Evolutionary conservation across 306 rosid genomes (phyloP), one percentile per base, ranked within the genome.

Genomic region (Dicorynia guianensis): DNA sequence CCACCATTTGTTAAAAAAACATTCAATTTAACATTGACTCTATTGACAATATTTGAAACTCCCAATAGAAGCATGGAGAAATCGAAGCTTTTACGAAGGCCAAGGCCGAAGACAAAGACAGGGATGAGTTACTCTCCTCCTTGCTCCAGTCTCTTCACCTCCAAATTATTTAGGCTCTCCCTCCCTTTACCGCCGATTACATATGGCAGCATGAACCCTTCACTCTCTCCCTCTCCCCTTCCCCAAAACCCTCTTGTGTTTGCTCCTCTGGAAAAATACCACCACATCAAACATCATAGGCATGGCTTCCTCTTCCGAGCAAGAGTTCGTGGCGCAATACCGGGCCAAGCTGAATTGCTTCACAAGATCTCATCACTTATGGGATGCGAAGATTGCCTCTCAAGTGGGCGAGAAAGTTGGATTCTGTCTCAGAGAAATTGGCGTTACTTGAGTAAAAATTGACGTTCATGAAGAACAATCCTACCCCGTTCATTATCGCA

Each of bases 121-220:
- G n/a, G n/a, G n/a, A n/a, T n/a, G n/a, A n/a, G n/a, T n/a, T n/a
- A n/a, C 34, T 79, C 73, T 35, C 82, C 5, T 65, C 86, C 59
- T 76, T 85, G 1, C 90, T 94, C 72, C 97, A 91, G 30, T 82
- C 94, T 42, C 97, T 95, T 50, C 97, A 90, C 85, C 84, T 92
- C 67, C 80, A 83, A 86, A 95, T 95, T 80, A 78, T 90, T 58
- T 65, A 77, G 71, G 50, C 87, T 14, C 33, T 95, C 1, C 75
- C 96, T 3, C 74, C 93, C 65, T 83, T 89, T 80, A 83, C 90
- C 77, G 4, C 79, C 62, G 84, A 73, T 81, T 92, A 95, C 83
- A 66, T 95, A 4, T 95, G 98, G 98, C 97, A 95, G 74, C 98
- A 95, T 85, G 84, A 90, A 8, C 93, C 96, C 53, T 92, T 92